Percentiles rank a stretch among this genome's conserved stretches.
phyloP scores from a whole-genome alignment of 805 yeast genomes.

The Candida taoyuanica region DNA sequence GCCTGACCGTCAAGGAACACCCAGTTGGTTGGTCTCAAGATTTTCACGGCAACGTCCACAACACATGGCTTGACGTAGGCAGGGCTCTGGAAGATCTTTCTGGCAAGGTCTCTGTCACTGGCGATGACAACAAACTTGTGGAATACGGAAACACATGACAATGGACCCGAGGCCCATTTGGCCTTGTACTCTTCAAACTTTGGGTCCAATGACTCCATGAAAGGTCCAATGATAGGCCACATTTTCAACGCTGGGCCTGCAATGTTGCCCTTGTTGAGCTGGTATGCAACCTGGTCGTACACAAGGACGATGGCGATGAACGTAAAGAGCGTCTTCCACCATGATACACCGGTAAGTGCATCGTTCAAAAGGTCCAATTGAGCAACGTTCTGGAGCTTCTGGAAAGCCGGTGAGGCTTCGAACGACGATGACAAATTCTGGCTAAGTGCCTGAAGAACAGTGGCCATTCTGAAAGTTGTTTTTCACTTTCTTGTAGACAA shows the following conservation, averaged over 20 bases:
- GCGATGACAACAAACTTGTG: slow-evolving; percentile 97
- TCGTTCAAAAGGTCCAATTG: slow-evolving; percentile 7
- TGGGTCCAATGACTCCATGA: slow-evolving; percentile 89
- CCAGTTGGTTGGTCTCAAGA: slow-evolving; percentile 95
- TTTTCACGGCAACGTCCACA: slow-evolving; percentile 93
- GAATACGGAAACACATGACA: slow-evolving; percentile 95
- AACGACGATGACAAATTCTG: slow-evolving; percentile 19
- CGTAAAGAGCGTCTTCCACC: slow-evolving; percentile 50
- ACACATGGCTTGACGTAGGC: slow-evolving; percentile 94
- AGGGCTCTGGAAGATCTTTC: slow-evolving; percentile 83
- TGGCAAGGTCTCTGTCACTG: slow-evolving; percentile 77
- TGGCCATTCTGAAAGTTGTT: slow-evolving; percentile 16
- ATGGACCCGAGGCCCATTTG: slow-evolving; percentile 92
- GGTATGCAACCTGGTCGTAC: slow-evolving; percentile 76
- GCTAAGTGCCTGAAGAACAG: slow-evolving; percentile 19
- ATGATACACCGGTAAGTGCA: slow-evolving; percentile 32
- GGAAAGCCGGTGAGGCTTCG: slow-evolving; percentile 11
- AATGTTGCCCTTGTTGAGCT: slow-evolving; percentile 75
- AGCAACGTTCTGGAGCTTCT: slow-evolving; percentile 10
- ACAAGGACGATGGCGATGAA: slow-evolving; percentile 44
- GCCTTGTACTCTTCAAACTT: slow-evolving; percentile 89
- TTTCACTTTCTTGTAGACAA: not conserved
- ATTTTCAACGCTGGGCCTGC: slow-evolving; percentile 86
- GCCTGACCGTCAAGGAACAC: slow-evolving; percentile 95
- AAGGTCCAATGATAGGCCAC: slow-evolving; percentile 97